These are phyloP conservation scores for Acer negundo DNA, from an alignment of 345 rosid genomes.

Conservation along the genomic window DNA sequence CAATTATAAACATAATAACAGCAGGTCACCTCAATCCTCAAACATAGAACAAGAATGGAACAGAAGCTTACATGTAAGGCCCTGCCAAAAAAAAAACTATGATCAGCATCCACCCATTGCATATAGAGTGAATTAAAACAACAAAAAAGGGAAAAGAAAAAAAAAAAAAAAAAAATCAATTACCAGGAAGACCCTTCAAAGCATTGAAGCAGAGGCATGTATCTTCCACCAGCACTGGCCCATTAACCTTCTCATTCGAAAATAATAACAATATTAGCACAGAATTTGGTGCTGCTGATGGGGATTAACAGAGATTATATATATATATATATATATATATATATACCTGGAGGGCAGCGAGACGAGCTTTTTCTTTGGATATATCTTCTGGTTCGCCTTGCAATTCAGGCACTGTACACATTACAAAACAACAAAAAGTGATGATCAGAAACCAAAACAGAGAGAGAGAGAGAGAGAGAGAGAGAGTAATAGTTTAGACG, in stretches of 20 bases:
- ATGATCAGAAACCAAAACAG: not conserved
- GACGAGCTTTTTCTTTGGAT: constrained; percentile 89
- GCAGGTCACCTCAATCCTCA: constrained; percentile 13
- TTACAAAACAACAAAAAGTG: not conserved
- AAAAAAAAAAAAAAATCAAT: not conserved
- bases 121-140: not conserved
- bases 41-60: constrained; percentile 13
- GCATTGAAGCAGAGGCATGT: constrained; percentile 97
- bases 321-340: not conserved
- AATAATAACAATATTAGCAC: not conserved
- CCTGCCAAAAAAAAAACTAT: constrained; percentile 52
- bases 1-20: not conserved
- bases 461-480: not conserved
- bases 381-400: constrained; percentile 96
- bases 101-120: constrained; percentile 1
- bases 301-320: too few species aligned
- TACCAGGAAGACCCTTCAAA: constrained; percentile 97
- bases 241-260: constrained; percentile 61
- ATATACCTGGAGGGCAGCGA: constrained; percentile 66
- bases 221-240: constrained; percentile 95
- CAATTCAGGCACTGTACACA: constrained; percentile 69
- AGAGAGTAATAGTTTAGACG: not conserved
- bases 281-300: not conserved
- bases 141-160: not conserved
- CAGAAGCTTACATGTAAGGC: constrained; percentile 84